A percentile compares a stretch with the other conserved stretches of the same genome.
Conservation (phyloP, 1,284 basidiomycete genomes). For the Phenoliferia sp. region DNA sequence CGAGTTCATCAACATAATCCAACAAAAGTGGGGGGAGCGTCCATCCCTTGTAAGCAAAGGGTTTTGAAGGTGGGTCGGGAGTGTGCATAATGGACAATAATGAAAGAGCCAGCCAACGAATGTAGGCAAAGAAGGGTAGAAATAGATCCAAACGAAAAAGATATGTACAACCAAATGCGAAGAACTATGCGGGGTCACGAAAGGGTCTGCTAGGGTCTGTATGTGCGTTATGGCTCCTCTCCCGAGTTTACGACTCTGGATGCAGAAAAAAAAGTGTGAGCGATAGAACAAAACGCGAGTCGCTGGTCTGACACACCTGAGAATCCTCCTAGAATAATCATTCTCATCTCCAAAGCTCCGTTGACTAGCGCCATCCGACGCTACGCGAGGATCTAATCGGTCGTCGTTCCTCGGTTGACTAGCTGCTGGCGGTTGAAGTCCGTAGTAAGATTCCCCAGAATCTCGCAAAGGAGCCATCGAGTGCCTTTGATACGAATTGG, state of each 20-base stretch:
- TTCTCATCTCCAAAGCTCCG: constrained; percentile 24
- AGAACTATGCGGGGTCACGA: too few relatives aligned
- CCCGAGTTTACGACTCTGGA: neutral
- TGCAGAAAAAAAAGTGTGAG: neutral
- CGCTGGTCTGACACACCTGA: constrained; percentile 16
- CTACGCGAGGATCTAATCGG: constrained; percentile 15
- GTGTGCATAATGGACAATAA: too few relatives aligned
- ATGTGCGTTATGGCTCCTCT: too few relatives aligned
- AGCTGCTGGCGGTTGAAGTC: neutral
- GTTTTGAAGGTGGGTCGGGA: too few relatives aligned
- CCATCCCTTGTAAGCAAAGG: too few relatives aligned
- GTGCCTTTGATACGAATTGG: constrained; percentile 6
- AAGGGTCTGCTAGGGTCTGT: too few relatives aligned
- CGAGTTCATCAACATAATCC: too few relatives aligned
- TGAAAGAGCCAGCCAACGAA: too few relatives aligned
- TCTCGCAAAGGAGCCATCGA: constrained; percentile 4
- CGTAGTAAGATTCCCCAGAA: constrained; percentile 15
- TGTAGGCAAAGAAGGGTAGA: too few relatives aligned
- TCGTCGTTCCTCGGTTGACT: constrained; percentile 9
- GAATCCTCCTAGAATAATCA: constrained; percentile 26
- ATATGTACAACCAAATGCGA: too few relatives aligned
- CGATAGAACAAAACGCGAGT: neutral
- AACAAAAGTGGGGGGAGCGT: too few relatives aligned
- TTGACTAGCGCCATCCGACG: constrained; percentile 6
- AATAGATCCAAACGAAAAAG: too few relatives aligned